Base-by-base conservation (phyloP, 202 grass and related monocot genomes). In the Schoenoplectus tabernaemontani region DNA sequence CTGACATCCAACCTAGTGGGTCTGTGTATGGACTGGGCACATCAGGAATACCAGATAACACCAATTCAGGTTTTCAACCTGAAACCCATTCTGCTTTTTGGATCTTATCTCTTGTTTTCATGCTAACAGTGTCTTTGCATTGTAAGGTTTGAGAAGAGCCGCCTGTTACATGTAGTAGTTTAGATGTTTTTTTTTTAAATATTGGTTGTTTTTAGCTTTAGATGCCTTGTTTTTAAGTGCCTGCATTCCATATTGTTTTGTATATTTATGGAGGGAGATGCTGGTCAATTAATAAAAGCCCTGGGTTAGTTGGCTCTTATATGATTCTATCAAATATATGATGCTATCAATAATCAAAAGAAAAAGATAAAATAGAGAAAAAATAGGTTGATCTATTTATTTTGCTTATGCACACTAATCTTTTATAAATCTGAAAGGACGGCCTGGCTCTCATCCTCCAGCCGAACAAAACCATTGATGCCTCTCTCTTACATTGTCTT, bases 11-110 rank as follows among this genome's bases (percentile, higher is more conserved):
- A 61, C 57, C 53, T 60, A 79, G 5, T 32, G 77, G 77, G 38
- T 79, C 77, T 46, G 57, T 6, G 30, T 80, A 62, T 63, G 77
- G 77, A 19, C 61, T 80, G 20, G 59, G 59, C 43, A 58, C 77
- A 61, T 80, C 77, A 28, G 20, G 41, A 33, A 11, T 48, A 15
- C 77, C 77, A 28, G 59, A 64, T 34, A 80, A 80, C 57, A 19
- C 23, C 23, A 63, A 50, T 80, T 50, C 59, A 46, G 58, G 59
- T 80, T 80, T 64, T 80, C 23, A n/a, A 48, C 58, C 77, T 20
- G 37, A 80, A 80, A 80, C 59, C 33, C 11, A 0, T 5, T 51
- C 57, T 33, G 77, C 60, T 34, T 39, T 80, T 80, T 33, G 60
- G 34, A 43, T 13, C 16, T 1, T 80, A 19, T 80, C 37, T 19